Conservation (phyloP, 768 basidiomycete genomes). For the Suillus clintonianus region DNA sequence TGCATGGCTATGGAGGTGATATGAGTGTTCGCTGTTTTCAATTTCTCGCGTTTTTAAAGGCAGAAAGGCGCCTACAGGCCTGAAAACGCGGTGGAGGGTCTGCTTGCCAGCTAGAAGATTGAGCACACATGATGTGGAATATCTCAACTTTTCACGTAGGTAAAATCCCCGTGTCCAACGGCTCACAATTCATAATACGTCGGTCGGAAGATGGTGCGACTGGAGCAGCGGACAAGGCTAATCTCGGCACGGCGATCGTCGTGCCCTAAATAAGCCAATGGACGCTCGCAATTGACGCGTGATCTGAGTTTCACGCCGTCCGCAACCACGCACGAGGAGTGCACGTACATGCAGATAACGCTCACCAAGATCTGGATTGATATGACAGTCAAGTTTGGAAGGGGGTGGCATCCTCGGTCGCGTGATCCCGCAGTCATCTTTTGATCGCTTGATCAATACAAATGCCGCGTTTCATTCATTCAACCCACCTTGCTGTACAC, state of each 20-base stretch:
- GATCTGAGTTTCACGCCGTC: no score
- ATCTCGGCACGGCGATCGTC: not conserved
- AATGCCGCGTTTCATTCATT: not conserved
- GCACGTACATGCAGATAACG: not conserved
- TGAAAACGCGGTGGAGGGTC: not conserved
- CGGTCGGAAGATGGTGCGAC: not conserved
- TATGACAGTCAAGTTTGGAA: not conserved
- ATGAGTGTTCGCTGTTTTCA: not conserved
- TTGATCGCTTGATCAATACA: not conserved
- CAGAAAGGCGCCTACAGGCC: not conserved
- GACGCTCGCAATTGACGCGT: not conserved
- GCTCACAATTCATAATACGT: not conserved
- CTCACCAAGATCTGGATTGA: not conserved
- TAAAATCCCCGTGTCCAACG: not conserved
- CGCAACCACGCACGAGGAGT: no score
- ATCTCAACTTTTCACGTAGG: not conserved
- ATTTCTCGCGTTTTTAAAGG: not conserved
- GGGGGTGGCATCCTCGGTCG: not conserved
- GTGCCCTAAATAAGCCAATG: not conserved
- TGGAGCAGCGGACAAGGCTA: not conserved
- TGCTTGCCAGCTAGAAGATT: not conserved
- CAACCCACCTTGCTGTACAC: constrained; percentile 1
- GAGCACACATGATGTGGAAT: not conserved
- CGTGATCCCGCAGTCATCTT: not conserved
- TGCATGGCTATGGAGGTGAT: not conserved